Evolutionary conservation across 805 yeast genomes (phyloP).

Genomic region (Peterozyma toletana): DNA sequence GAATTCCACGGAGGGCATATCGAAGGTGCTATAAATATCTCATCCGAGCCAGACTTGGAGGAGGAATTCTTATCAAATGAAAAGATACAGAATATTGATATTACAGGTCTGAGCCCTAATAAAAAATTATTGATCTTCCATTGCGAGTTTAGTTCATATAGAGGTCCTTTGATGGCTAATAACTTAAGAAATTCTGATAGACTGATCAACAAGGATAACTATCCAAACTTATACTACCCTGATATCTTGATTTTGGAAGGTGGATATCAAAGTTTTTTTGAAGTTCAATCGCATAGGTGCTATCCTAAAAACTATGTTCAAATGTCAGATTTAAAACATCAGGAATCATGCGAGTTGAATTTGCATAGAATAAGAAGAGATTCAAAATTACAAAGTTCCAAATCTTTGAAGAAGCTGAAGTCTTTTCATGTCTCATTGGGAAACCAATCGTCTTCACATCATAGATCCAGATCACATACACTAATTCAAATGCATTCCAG

Average conservation of each 20-base stretch:
- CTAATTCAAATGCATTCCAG: background rate
- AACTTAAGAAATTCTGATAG: slow-evolving; percentile 83
- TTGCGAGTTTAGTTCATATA: slow-evolving; percentile 87
- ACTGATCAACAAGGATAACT: slow-evolving; percentile 57
- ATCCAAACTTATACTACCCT: slow-evolving; percentile 81
- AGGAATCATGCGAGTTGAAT: slow-evolving; percentile 36
- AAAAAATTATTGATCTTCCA: slow-evolving; percentile 70
- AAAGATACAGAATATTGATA: slow-evolving; percentile 3
- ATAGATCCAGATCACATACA: slow-evolving; percentile 7
- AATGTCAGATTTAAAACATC: slow-evolving; percentile 63
- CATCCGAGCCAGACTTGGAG: slow-evolving; percentile 65
- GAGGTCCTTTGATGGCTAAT: slow-evolving; percentile 93
- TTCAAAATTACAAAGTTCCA: slow-evolving; percentile 13
- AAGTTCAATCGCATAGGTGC: slow-evolving; percentile 50
- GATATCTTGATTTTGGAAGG: slow-evolving; percentile 86
- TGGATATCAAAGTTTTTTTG: slow-evolving; percentile 79
- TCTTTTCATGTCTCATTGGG: slow-evolving; percentile 19
- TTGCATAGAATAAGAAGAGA: slow-evolving; percentile 30
- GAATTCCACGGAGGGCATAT: slow-evolving; percentile 94
- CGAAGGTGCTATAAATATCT: slow-evolving; percentile 70
- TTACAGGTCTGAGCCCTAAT: slow-evolving; percentile 8
- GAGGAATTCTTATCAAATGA: slow-evolving; percentile 32
- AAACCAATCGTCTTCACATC: background rate
- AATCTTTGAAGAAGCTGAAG: slow-evolving; percentile 26
- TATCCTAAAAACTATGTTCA: slow-evolving; percentile 75